Conservation (phyloP, 2,329 filamentous ascomycete genomes). For the Cephalotrichum gorgonifer region DNA sequence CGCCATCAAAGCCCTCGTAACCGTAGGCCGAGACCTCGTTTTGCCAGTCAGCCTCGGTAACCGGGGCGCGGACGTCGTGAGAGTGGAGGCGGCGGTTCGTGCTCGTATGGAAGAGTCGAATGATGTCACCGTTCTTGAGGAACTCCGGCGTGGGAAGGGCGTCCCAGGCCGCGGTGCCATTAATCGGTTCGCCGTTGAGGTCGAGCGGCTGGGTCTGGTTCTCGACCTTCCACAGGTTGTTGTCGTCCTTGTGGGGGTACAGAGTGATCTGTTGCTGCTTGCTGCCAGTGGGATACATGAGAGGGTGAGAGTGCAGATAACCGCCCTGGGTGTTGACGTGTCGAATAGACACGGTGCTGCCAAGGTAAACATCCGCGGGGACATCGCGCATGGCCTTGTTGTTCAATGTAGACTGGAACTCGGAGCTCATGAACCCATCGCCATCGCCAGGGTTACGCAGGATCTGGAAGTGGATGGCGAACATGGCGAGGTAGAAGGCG, state of each 20-base stretch:
- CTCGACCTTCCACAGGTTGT: conserved; percentile 89
- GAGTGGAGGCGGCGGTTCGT: conserved; percentile 90
- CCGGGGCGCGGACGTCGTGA: conserved; percentile 79
- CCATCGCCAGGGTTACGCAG: conserved; percentile 92
- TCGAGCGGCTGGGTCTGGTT: conserved; percentile 90
- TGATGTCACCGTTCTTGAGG: conserved; percentile 68
- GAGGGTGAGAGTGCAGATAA: conserved; percentile 89
- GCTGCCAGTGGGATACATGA: conserved; percentile 96
- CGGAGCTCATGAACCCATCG: conserved; percentile 98
- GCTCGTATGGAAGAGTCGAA: conserved; percentile 73
- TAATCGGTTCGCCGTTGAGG: conserved; percentile 63
- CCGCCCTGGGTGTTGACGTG: conserved; percentile 97
- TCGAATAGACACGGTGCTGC: conserved; percentile 75
- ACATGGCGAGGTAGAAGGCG: conserved; percentile 93
- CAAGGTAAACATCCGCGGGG: conserved; percentile 81
- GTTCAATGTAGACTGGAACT: conserved; percentile 96
- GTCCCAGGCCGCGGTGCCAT: conserved; percentile 80
- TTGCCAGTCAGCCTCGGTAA: conserved; percentile 87
- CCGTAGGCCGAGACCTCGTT: conserved; percentile 95
- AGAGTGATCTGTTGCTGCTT: conserved; percentile 98
- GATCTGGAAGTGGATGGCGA: conserved; percentile 91
- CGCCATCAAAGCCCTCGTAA: conserved; percentile 91
- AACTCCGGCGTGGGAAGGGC: conserved; percentile 52
- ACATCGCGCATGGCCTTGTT: conserved; percentile 95
- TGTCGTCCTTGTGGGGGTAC: conserved; percentile 98